phyloP scores from a whole-genome alignment of 306 rosid genomes.

The Trifolium pratense region DNA sequence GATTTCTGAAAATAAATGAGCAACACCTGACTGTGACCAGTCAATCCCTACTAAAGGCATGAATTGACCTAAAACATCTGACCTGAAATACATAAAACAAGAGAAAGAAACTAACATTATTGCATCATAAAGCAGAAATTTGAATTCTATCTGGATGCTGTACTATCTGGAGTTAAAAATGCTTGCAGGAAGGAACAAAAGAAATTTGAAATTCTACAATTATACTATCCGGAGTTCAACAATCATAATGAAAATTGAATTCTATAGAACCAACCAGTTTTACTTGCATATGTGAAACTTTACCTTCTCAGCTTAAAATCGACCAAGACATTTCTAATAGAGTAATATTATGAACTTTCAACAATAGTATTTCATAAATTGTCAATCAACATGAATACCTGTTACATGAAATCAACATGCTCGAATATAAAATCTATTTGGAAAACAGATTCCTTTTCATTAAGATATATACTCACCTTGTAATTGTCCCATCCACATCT shows the following conservation, averaged over 20 bases:
- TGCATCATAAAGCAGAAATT: slow-evolving; percentile 7
- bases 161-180: too few relatives aligned
- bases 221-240: slow-evolving; percentile 1
- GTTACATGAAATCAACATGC: too few relatives aligned
- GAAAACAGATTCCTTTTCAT: slow-evolving; percentile 30
- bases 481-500: slow-evolving; percentile 98
- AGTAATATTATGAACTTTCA: neutral
- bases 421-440: neutral
- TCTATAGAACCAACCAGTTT: slow-evolving; percentile 27
- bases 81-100: slow-evolving; percentile 53
- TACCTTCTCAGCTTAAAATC: slow-evolving; percentile 4
- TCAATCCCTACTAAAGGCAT: slow-evolving; percentile 98
- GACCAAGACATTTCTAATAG: slow-evolving; percentile 19
- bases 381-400: neutral
- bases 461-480: slow-evolving; percentile 62
- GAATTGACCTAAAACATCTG: slow-evolving; percentile 96
- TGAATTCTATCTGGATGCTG: too few relatives aligned
- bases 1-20: slow-evolving; percentile 93
- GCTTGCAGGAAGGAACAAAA: slow-evolving; percentile 19
- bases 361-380: slow-evolving; percentile 8
- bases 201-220: neutral
- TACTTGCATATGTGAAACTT: slow-evolving; percentile 12
- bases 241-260: slow-evolving; percentile 15
- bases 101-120: slow-evolving; percentile 28
- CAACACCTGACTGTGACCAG: slow-evolving; percentile 97